Base-by-base conservation (phyloP, 2,329 filamentous ascomycete species). In the Lachnellula cervina region DNA sequence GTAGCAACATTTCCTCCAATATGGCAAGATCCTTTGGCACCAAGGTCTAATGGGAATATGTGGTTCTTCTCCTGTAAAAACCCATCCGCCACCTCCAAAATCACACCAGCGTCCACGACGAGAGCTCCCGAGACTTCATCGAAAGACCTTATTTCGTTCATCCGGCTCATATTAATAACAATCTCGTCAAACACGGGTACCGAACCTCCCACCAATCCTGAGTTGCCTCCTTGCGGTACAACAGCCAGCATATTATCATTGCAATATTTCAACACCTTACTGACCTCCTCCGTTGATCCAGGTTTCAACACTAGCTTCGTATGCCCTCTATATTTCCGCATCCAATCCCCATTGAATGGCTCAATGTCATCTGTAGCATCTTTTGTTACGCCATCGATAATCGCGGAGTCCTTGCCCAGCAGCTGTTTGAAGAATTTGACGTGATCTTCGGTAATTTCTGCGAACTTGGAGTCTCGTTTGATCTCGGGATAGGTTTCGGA, bases 151-250 rank as follows among this genome's bases (percentile, higher is more conserved):
- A 99, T 92, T 68, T 84, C 76, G 77, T 95, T 96, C 90, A 99
- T 94, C 62, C 90, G 88, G 63, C 83, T 81, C 71, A 94, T 85
- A 73, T 87, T 96, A 76, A 99, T 81, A 66, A 99, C 89, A 64
- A 99, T 96, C 78, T 99, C 95, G 71, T 99, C 95, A 70, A 97
- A 99, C 19, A 99, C 91, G 1, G 95, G 94, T 28, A 99, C 89
- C 0, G 90, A 96, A 49, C 94, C 94, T 56, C 94, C 95, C 2
- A 99, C 94, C 35, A 99, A 80, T 6, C 94, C 95, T 2, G 94
- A 96, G 73, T 99, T 99, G 55, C 94, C 94, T 62, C 95, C 95
- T 74, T 99, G 94, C 0, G 94, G 94, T 44, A 97, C 94, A 3
- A 99, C 92, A 21, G 94, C 94, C 60, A 99, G 81, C 75, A 85